Conservation (phyloP, 2,329 filamentous ascomycete species). For the Pseudocercospora macadamiae region DNA sequence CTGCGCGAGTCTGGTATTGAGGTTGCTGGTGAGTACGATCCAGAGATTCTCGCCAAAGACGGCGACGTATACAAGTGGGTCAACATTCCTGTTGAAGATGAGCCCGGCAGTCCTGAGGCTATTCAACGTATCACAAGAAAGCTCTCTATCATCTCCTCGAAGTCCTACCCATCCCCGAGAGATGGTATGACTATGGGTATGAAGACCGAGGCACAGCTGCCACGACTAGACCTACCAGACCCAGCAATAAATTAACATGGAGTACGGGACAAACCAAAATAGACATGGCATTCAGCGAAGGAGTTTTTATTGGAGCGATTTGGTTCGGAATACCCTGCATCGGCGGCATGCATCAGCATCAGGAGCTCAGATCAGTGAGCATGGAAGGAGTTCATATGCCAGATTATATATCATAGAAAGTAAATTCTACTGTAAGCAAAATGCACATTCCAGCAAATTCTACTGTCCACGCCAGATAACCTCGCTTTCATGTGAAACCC, state of each 20-base stretch:
- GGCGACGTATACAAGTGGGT: slow-evolving; percentile 33
- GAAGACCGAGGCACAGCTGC: slow-evolving; percentile 26
- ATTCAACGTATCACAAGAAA: slow-evolving; percentile 27
- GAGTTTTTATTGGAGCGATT: background rate
- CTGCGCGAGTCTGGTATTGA: slow-evolving; percentile 51
- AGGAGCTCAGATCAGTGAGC: background rate
- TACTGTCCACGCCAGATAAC: too few relatives aligned
- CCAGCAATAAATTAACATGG: slow-evolving; percentile 12
- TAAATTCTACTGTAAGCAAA: background rate
- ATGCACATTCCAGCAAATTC: too few relatives aligned
- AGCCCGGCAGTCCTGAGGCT: slow-evolving; percentile 21
- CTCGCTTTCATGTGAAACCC: background rate
- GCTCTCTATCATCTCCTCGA: slow-evolving; percentile 27
- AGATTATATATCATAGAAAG: background rate
- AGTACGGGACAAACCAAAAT: background rate
- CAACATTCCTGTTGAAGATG: slow-evolving; percentile 29
- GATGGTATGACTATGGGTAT: slow-evolving; percentile 35
- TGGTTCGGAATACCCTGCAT: slow-evolving; percentile 4
- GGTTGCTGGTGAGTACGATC: slow-evolving; percentile 45
- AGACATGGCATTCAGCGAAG: slow-evolving; percentile 2
- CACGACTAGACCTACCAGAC: slow-evolving; percentile 16
- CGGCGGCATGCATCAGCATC: slow-evolving; percentile 1
- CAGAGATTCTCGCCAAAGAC: slow-evolving; percentile 41
- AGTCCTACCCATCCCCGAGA: slow-evolving; percentile 25
- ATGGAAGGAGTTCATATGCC: background rate